A percentile compares a stretch with the other conserved stretches of the same genome.
Conservation (phyloP, 805 yeast genomes). For the Ogataea trehaloabstinens region DNA sequence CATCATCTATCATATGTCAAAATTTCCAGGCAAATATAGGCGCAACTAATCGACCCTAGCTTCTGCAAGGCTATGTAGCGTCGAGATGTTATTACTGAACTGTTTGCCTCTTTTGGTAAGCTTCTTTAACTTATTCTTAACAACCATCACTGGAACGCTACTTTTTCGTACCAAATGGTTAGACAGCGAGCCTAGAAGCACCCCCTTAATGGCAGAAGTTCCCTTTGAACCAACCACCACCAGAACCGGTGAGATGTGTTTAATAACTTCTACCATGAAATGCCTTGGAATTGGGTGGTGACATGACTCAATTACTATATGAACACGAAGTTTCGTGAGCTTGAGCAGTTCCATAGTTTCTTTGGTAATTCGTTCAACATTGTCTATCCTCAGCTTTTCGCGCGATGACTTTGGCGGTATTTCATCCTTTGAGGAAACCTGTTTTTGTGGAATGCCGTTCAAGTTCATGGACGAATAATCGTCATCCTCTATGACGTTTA, state of each 20-base stretch:
- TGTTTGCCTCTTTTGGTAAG: conserved; percentile 54
- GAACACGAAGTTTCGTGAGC: conserved; percentile 68
- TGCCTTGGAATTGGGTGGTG: conserved; percentile 77
- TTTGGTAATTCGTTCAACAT: conserved; percentile 43
- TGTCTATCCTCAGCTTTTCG: conserved; percentile 40
- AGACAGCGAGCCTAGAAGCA: conserved; percentile 67
- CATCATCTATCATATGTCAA: too few relatives aligned
- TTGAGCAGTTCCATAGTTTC: conserved; percentile 45
- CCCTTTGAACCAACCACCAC: conserved; percentile 79
- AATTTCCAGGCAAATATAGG: too few relatives aligned
- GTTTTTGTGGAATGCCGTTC: conserved; percentile 32
- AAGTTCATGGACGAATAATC: conserved; percentile 34
- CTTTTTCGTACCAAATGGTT: conserved; percentile 71
- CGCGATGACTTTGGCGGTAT: conserved; percentile 20
- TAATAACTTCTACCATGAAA: conserved; percentile 65
- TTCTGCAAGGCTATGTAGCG: conserved; percentile 41
- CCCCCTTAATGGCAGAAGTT: conserved; percentile 68
- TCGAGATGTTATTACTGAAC: conserved; percentile 55
- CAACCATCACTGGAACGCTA: conserved; percentile 79
- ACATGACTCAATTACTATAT: conserved; percentile 68
- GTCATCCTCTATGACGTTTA: conserved; percentile 54
- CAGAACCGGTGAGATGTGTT: conserved; percentile 67
- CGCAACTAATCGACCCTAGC: conserved; percentile 38
- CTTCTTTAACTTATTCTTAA: conserved; percentile 67
- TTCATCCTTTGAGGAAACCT: conserved; percentile 10